A percentile compares a stretch with the other conserved stretches of the same genome.
phyloP scores from a whole-genome alignment of 1,139 yeast genomes.

The Diutina pseudorugosa region DNA sequence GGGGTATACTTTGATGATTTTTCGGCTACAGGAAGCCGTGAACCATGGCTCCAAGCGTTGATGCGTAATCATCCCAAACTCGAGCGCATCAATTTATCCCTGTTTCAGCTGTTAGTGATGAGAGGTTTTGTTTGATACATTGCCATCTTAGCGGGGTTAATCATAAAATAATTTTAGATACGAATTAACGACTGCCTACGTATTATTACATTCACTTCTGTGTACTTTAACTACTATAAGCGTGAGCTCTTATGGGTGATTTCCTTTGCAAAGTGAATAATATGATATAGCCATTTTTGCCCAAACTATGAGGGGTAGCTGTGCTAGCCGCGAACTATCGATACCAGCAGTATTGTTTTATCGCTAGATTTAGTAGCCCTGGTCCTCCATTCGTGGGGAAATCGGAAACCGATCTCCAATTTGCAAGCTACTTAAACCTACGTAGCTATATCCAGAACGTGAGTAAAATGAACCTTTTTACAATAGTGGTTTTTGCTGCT shows the following conservation, averaged over 20 bases:
- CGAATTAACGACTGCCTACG: neutral
- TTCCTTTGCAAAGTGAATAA: too few relatives aligned
- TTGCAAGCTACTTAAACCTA: neutral
- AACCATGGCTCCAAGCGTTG: neutral
- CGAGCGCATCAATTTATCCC: conserved; percentile 2
- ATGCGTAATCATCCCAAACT: conserved; percentile 1
- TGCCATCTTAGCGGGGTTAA: neutral
- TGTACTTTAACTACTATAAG: too few relatives aligned
- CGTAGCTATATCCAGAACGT: neutral
- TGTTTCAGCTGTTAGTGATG: neutral
- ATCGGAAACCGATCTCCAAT: neutral
- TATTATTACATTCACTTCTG: neutral
- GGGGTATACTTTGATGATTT: conserved; percentile 25
- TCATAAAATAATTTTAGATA: too few relatives aligned
- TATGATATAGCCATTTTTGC: too few relatives aligned
- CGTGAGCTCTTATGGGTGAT: too few relatives aligned
- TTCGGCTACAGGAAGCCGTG: conserved; percentile 1
- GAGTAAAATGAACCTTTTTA: neutral
- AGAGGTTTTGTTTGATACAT: neutral
- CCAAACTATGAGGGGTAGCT: neutral
- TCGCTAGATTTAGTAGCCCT: neutral
- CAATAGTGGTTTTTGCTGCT: neutral
- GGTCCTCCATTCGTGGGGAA: neutral
- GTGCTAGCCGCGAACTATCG: neutral
- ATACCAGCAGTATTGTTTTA: neutral